Evolutionary conservation across 306 rosid species (phyloP), one percentile per base, ranked within the genome.

Genomic region (Lathyrus tuberosus): DNA sequence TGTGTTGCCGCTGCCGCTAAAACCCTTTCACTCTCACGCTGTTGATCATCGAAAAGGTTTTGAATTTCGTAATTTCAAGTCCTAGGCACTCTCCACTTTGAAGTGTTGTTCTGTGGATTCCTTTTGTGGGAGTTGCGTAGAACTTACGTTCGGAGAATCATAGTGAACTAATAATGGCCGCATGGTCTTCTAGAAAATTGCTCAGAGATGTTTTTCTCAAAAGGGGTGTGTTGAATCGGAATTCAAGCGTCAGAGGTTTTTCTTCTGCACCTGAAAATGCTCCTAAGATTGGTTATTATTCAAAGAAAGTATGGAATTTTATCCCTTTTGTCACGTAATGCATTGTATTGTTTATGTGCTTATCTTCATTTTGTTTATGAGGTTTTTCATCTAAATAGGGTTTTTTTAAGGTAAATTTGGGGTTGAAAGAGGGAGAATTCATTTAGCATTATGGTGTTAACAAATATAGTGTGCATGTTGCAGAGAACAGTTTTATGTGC

Each of bases 301-400:
- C 98, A 42, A 94, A 84, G 74, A 94, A 91, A 76, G 98, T 94
- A 82, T 38, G 88, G 8, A 5, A 75, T 80, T 65, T 76, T 20
- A 65, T 44, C 53, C 53, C 24, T 41, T 63, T 62, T 35, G 66
- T 41, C 13, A 46, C 46, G 7, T 26, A 35, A 13, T 65, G 28
- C 67, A 66, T 65, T 41, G 11, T 52, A 15, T 56, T 61, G 62
- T 61, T 71, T 31, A 38, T 31, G 26, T 17, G 31, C 8, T 62
- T 78, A 49, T 24, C 4, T 62, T 69, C 3, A 16, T 3, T 3
- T 46, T 38, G 17, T 69, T 18, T 56, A 15, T 71, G 62, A 1
- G 24, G 16, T 56, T 57, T 75, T 33, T 5, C 31, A 24, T 41
- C 6, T 13, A 20, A 57, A 46, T 7, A 31, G 7, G 8, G 12